Conservation (phyloP, 257 asterid species). For the Solanum chiquidenum region DNA sequence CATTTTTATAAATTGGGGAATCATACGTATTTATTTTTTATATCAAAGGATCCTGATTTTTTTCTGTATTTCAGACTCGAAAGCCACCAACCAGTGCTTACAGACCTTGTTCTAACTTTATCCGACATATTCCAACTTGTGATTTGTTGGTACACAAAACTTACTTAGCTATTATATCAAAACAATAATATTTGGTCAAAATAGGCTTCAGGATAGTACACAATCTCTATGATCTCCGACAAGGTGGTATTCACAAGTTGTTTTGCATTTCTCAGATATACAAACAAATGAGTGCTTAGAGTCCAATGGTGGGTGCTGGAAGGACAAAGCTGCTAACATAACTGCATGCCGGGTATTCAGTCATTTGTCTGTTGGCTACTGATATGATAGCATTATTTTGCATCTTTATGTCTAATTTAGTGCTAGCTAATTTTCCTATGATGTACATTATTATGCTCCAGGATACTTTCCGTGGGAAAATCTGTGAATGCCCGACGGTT, state of each 20-base stretch:
- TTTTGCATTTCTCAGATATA: slow-evolving; percentile 38
- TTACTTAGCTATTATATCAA: neutral
- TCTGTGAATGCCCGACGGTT: slow-evolving; percentile 82
- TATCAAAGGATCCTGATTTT: neutral
- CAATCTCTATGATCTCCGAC: neutral
- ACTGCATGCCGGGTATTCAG: slow-evolving; percentile 83
- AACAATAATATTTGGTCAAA: neutral
- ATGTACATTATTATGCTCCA: slow-evolving; percentile 7
- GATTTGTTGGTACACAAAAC: neutral
- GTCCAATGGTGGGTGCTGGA: slow-evolving; percentile 98
- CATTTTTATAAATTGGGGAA: neutral
- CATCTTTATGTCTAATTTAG: neutral
- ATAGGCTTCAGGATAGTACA: neutral
- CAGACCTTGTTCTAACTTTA: neutral
- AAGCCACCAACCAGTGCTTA: neutral
- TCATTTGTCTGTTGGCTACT: neutral
- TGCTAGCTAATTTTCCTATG: neutral
- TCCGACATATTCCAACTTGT: neutral
- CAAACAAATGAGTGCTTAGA: slow-evolving; percentile 84
- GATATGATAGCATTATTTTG: neutral
- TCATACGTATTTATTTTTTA: neutral
- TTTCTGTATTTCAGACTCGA: neutral
- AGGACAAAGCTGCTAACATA: slow-evolving; percentile 60
- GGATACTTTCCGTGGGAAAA: slow-evolving; percentile 96
- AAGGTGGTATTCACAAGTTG: neutral